phyloP scores from a whole-genome alignment of 148 eudicot species.

The Rhododendron ovatum region DNA sequence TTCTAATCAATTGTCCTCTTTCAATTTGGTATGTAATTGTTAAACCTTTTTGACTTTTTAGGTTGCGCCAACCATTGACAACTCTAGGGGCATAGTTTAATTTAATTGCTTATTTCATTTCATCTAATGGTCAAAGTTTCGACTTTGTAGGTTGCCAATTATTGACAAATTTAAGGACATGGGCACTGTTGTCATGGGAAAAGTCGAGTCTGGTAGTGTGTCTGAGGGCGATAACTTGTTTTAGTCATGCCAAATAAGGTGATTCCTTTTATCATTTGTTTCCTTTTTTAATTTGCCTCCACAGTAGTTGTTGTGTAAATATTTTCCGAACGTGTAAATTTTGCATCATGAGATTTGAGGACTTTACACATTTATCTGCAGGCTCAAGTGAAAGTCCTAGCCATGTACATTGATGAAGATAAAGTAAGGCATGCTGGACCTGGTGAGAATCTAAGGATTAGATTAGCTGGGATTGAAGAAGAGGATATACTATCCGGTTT shows the following conservation, averaged over 20 bases:
- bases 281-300: not conserved
- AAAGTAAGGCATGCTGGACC: conserved; percentile 80
- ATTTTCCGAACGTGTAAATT: not conserved
- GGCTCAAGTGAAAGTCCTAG: conserved; percentile 81
- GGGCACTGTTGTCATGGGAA: conserved; percentile 97
- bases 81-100: not conserved
- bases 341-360: not conserved
- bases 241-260: conserved; percentile 92
- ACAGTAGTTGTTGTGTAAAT: not conserved
- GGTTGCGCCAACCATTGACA: not conserved
- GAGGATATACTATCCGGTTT: conserved; percentile 79
- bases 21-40: not conserved
- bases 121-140: not conserved
- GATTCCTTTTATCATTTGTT: not conserved
- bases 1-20: not conserved
- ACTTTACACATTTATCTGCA: conserved; percentile 17
- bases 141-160: conserved; percentile 60
- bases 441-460: conserved; percentile 80
- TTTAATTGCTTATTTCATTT: not conserved
- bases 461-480: conserved; percentile 82
- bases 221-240: conserved; percentile 70
- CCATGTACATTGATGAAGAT: conserved; percentile 62
- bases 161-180: conserved; percentile 82
- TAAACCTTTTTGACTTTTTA: not conserved
- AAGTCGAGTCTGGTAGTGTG: conserved; percentile 79